Conservation (phyloP, 176 grass and related monocot species). For the Olyra latifolia region DNA sequence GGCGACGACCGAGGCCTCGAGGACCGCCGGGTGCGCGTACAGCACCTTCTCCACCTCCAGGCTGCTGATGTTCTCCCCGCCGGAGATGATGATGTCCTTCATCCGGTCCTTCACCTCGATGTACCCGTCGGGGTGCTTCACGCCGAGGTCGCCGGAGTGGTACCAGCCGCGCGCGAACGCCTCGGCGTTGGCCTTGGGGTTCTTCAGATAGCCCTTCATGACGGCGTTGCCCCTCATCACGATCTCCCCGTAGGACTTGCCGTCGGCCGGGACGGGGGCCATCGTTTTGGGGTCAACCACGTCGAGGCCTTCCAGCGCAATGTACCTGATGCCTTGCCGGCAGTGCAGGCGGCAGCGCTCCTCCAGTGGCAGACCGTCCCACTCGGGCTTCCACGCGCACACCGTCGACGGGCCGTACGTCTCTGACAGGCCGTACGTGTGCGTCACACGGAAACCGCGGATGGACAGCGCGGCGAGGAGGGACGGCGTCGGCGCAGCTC, state of each 20-base stretch:
- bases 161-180: conserved; percentile 82
- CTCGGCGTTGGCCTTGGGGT: conserved; percentile 74
- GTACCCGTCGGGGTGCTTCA: conserved; percentile 90
- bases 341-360: conserved; percentile 72
- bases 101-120: conserved; percentile 87
- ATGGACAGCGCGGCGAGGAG: conserved; percentile 64
- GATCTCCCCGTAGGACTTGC: conserved; percentile 76
- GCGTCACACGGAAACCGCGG: conserved; percentile 74
- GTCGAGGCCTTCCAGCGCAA: conserved; percentile 68
- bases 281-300: conserved; percentile 79
- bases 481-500: conserved; percentile 75
- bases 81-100: conserved; percentile 98
- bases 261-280: conserved; percentile 70
- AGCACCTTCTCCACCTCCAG: conserved; percentile 89
- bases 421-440: conserved; percentile 89
- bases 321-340: conserved; percentile 79
- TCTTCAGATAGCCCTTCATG: conserved; percentile 98
- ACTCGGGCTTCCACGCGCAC: conserved; percentile 84
- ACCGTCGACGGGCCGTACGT: conserved; percentile 78
- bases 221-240: conserved; percentile 82
- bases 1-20: conserved; percentile 74
- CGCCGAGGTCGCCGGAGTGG: conserved; percentile 86
- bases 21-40: conserved; percentile 68
- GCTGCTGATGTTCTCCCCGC: conserved; percentile 95
- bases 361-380: conserved; percentile 62